Percentiles rank a stretch among this genome's conserved stretches.
phyloP scores from a whole-genome alignment of 225 moss, liverwort and hornwort species.

The Climacium dendroides region DNA sequence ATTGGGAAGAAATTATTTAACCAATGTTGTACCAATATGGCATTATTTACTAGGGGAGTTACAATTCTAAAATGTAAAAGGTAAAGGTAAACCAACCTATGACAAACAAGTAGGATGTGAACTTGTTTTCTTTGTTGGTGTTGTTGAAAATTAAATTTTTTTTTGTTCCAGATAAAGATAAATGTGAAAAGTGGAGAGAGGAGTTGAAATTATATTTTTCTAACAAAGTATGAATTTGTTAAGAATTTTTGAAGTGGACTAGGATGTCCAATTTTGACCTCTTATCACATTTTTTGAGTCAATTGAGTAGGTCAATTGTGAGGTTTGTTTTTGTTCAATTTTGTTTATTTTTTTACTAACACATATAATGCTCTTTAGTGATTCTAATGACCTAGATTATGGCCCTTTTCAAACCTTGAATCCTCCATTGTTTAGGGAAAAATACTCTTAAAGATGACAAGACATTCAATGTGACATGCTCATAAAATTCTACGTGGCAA shows the following conservation, averaged over 20 bases:
- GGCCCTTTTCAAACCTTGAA: not conserved
- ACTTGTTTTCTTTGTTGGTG: not conserved
- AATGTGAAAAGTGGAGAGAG: not conserved
- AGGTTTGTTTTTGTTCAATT: not conserved
- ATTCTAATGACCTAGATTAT: not conserved
- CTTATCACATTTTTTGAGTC: not conserved
- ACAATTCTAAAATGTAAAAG: not conserved
- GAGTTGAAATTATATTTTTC: not conserved
- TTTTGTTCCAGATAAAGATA: fast-evolving
- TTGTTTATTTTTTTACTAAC: too few species aligned
- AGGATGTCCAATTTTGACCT: not conserved
- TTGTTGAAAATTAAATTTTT: not conserved
- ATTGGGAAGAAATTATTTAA: too few species aligned
- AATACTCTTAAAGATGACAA: not conserved
- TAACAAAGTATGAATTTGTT: not conserved
- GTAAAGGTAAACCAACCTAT: not conserved
- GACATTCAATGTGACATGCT: not conserved
- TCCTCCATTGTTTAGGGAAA: too few species aligned
- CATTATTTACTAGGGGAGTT: not conserved
- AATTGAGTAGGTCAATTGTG: not conserved
- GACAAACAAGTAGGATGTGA: fast-evolving
- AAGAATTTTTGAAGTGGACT: not conserved
- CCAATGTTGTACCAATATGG: too few species aligned
- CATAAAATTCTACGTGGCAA: not conserved
- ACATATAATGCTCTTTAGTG: too few species aligned